Base-by-base conservation (phyloP, 768 basidiomycete genomes). In the Lentinula aciculospora region DNA sequence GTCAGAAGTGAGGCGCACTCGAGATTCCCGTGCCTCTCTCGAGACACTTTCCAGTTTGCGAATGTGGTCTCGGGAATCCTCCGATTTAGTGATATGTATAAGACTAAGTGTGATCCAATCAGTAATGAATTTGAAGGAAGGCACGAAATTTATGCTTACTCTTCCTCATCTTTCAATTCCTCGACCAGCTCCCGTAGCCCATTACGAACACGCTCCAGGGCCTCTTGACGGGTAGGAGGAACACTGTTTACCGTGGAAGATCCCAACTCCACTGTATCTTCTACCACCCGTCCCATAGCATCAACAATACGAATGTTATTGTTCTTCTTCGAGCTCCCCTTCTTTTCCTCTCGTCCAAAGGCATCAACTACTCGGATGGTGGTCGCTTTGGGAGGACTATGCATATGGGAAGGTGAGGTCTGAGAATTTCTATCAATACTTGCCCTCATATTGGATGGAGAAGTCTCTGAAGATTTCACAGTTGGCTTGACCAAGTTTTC, bases 321-420 rank as follows among this genome's bases (percentile, higher is more conserved):
- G 62, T n/a, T n/a, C n/a, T 67, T 76, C 53, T 63, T 78, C 55
- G 64, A 59, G 29, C 63, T 58, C 9, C 62, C 59, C 37, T 56
- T 65, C 60, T 57, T 62, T 49, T 50, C 44, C 19, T 56, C 47
- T 42, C 81, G 72, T 8, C 89, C 89, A 66, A 80, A 90, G 7
- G 84, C 86, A 69, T 92, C 88, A 27, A 91, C 71, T n/a, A 90
- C 65, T 25, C 86, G 81, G 34, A 91, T 76, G 49, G 74, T 74
- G 5, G 80, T 76, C 0, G 78, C 74, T 66, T 77, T 82, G 21
- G 79, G 75, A 44, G 73, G 70, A 40, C 71, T 73, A 31, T 69
- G 72, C 10, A 60, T 45, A 21, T 42, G 23, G 50, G 62, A 57
- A 36, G 68, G 47, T 15, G 47, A 39, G n/a, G 53, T 21, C 2